Evolutionary conservation across 805 yeast genomes (phyloP).

Genomic region (Metschnikowia lunata): DNA sequence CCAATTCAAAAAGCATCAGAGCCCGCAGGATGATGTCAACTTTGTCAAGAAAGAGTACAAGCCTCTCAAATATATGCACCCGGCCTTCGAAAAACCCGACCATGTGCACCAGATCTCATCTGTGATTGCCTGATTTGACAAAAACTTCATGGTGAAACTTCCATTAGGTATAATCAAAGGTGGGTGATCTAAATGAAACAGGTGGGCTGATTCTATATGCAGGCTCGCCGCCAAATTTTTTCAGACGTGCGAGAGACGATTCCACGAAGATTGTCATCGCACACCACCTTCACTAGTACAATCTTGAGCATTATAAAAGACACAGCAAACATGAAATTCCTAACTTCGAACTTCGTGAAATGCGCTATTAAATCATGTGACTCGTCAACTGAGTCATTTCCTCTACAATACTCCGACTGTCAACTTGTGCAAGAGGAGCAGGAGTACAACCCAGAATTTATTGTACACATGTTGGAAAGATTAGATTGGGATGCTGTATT

Average conservation of each 20-base stretch:
- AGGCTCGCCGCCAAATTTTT: background rate
- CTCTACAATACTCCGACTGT: constrained; percentile 65
- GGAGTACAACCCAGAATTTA: constrained; percentile 80
- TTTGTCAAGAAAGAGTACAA: too few species aligned
- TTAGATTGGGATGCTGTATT: constrained; percentile 86
- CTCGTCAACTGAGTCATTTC: constrained; percentile 70
- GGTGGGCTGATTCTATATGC: background rate
- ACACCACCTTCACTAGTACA: too few species aligned
- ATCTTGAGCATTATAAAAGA: background rate
- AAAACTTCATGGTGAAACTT: too few species aligned
- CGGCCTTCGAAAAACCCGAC: too few species aligned
- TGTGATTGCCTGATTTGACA: too few species aligned
- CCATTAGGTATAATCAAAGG: too few species aligned
- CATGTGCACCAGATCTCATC: too few species aligned
- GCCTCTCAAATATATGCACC: too few species aligned
- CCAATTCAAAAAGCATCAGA: too few species aligned
- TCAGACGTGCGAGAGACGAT: background rate
- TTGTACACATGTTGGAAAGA: constrained; percentile 70
- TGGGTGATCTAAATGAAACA: too few species aligned
- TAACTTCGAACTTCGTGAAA: constrained; percentile 94
- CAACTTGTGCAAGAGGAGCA: constrained; percentile 70
- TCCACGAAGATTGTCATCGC: background rate
- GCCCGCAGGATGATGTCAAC: too few species aligned
- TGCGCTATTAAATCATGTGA: constrained; percentile 87
- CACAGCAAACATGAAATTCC: constrained; percentile 62